Percentiles rank a stretch among this genome's conserved stretches.
phyloP scores from a whole-genome alignment of 2,329 filamentous ascomycete genomes.

The Fusarium graminum region DNA sequence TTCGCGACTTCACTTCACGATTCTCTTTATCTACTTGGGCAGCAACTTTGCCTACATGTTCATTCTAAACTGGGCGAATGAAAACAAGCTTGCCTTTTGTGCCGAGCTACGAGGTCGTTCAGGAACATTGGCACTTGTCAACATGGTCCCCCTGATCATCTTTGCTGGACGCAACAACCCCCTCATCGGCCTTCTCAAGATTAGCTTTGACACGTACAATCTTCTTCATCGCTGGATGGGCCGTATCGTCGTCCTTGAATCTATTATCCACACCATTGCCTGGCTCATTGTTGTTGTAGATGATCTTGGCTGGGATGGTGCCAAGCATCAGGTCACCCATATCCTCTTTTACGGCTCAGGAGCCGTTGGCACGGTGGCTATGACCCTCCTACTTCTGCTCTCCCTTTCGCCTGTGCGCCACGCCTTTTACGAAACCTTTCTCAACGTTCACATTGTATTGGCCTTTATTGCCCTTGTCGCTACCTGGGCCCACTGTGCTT shows the following conservation, averaged over 20 bases:
- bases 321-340: slow-evolving; percentile 65
- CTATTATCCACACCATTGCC: slow-evolving; percentile 75
- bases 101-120: slow-evolving; percentile 89
- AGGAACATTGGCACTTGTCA: slow-evolving; percentile 85
- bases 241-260: slow-evolving; percentile 77
- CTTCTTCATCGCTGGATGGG: slow-evolving; percentile 79
- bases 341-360: slow-evolving; percentile 76
- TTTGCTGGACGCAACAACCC: slow-evolving; percentile 95
- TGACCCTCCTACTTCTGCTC: slow-evolving; percentile 75
- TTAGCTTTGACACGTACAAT: slow-evolving; percentile 98
- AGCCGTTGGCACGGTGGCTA: slow-evolving; percentile 69
- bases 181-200: slow-evolving; percentile 81
- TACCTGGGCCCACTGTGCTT: slow-evolving; percentile 82
- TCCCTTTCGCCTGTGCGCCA: slow-evolving; percentile 86
- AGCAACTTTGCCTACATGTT: slow-evolving; percentile 75
- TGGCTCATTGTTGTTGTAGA: slow-evolving; percentile 81
- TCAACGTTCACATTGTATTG: slow-evolving; percentile 85
- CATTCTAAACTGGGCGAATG: slow-evolving; percentile 69
- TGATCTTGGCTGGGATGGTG: slow-evolving; percentile 72
- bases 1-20: slow-evolving; percentile 71
- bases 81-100: slow-evolving; percentile 73
- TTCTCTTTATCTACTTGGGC: slow-evolving; percentile 68
- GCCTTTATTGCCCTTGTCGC: slow-evolving; percentile 76
- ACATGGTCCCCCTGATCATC: slow-evolving; percentile 91
- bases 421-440: slow-evolving; percentile 97